phyloP scores from a whole-genome alignment of 2,329 filamentous ascomycete species.

The Fusarium sp. region DNA sequence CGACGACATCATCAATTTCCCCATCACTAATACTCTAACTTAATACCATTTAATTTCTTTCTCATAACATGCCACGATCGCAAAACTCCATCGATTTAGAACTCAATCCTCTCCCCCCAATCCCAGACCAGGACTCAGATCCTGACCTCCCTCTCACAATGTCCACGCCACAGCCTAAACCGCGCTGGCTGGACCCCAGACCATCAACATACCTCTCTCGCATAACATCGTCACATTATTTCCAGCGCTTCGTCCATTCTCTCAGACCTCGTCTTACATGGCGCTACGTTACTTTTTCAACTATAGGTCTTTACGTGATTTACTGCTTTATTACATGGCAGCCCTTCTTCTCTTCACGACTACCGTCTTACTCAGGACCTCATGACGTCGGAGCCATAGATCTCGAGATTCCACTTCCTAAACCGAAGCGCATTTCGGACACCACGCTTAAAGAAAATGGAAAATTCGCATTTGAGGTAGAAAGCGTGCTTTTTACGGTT shows the following conservation, averaged over 20 bases:
- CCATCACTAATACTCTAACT: background rate
- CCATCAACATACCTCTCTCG: slow-evolving; percentile 24
- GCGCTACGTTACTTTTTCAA: slow-evolving; percentile 50
- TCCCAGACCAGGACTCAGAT: slow-evolving; percentile 12
- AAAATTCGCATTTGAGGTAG: slow-evolving; percentile 57
- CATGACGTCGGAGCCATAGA: slow-evolving; percentile 61
- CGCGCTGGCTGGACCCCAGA: slow-evolving; percentile 42
- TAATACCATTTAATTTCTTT: background rate
- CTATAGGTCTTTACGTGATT: slow-evolving; percentile 51
- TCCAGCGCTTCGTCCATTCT: slow-evolving; percentile 18
- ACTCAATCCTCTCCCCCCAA: slow-evolving; percentile 23
- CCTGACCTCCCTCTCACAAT: slow-evolving; percentile 38
- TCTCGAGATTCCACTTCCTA: slow-evolving; percentile 57
- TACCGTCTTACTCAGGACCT: slow-evolving; percentile 59
- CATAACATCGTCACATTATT: slow-evolving; percentile 13
- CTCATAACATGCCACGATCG: slow-evolving; percentile 19
- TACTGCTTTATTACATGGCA: slow-evolving; percentile 55
- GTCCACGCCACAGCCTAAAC: slow-evolving; percentile 28
- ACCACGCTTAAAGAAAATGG: slow-evolving; percentile 51
- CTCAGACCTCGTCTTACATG: slow-evolving; percentile 49
- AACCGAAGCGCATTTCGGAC: slow-evolving; percentile 49
- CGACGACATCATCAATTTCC: slow-evolving; percentile 6
- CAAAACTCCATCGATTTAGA: slow-evolving; percentile 21
- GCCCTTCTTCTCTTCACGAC: slow-evolving; percentile 57
- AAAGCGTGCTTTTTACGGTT: slow-evolving; percentile 62